Conservation (phyloP, 257 asterid genomes). For the Scutellaria galericulata region DNA sequence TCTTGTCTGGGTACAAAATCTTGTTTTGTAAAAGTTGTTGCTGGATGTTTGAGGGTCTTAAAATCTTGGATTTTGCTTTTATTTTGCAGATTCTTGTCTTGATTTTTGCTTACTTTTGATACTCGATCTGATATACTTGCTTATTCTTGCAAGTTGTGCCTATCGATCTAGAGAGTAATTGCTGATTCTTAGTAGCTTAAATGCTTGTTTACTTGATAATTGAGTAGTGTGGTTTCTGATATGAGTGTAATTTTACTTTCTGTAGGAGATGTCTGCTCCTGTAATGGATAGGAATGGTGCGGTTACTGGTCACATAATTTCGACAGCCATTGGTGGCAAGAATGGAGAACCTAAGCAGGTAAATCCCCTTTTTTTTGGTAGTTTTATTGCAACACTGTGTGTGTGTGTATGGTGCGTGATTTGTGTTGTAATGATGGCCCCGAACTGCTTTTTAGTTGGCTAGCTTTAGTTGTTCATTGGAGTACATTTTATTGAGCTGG, state of each 20-base stretch:
- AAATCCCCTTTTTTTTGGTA: conserved; percentile 4
- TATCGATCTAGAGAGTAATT: conserved; percentile 3
- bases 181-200: conserved; percentile 8
- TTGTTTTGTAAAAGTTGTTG: background rate
- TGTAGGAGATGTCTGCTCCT: conserved; percentile 82
- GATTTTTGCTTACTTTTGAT: conserved; percentile 26
- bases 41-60: background rate
- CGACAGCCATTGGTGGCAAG: conserved; percentile 92
- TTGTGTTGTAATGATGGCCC: background rate
- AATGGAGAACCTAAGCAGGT: conserved; percentile 98
- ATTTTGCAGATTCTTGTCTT: conserved; percentile 16
- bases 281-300: conserved; percentile 71
- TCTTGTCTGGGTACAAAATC: background rate
- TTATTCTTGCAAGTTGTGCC: background rate
- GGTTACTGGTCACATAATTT: conserved; percentile 92
- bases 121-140: conserved; percentile 19
- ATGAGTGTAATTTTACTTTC: conserved; percentile 31
- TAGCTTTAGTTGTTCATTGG: background rate
- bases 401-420: background rate
- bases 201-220: background rate
- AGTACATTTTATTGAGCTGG: conserved; percentile 1
- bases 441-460: background rate
- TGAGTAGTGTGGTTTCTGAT: conserved; percentile 26
- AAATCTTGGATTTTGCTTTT: conserved; percentile 8
- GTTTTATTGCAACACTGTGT: too few relatives aligned